phyloP scores from a whole-genome alignment of 1,284 basidiomycete species.

The Puccinia polysora region DNA sequence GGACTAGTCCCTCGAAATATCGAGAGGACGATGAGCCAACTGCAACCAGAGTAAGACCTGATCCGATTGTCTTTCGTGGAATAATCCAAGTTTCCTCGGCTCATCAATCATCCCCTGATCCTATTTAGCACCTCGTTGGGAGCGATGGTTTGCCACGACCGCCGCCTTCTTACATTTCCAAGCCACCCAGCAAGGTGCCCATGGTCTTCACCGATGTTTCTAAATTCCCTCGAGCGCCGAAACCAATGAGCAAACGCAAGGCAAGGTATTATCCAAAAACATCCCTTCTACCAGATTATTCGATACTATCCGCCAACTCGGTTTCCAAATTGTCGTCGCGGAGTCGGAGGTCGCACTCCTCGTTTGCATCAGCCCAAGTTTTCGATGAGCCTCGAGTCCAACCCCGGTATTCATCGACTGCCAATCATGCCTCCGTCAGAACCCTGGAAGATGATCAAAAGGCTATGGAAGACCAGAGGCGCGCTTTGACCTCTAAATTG shows the following conservation, averaged over 20 bases:
- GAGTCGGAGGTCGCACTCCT: slow-evolving; percentile 22
- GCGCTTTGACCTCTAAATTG: slow-evolving; percentile 2
- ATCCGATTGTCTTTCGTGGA: neutral
- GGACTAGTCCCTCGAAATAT: slow-evolving; percentile 10
- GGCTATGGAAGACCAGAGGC: neutral
- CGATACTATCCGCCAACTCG: neutral
- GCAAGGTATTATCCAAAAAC: slow-evolving; percentile 35
- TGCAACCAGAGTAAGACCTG: slow-evolving; percentile 14
- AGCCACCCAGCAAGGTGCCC: slow-evolving; percentile 17
- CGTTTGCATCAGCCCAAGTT: slow-evolving; percentile 24
- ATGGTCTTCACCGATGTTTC: slow-evolving; percentile 41
- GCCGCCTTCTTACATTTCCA: slow-evolving; percentile 17
- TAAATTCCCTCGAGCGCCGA: slow-evolving; percentile 31
- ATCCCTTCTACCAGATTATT: slow-evolving; percentile 28
- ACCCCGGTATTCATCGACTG: neutral
- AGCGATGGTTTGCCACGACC: slow-evolving; percentile 34
- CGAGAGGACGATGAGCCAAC: slow-evolving; percentile 26
- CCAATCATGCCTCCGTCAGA: neutral
- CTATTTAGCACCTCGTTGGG: slow-evolving; percentile 27
- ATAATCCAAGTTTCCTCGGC: neutral
- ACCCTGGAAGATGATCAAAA: neutral
- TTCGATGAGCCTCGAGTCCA: neutral
- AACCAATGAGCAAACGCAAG: slow-evolving; percentile 35
- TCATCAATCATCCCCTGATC: neutral
- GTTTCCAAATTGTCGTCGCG: no score